A percentile compares a stretch with the other conserved stretches of the same genome.
phyloP scores from a whole-genome alignment of 2,329 filamentous ascomycete species.

The Colletotrichum sp. region DNA sequence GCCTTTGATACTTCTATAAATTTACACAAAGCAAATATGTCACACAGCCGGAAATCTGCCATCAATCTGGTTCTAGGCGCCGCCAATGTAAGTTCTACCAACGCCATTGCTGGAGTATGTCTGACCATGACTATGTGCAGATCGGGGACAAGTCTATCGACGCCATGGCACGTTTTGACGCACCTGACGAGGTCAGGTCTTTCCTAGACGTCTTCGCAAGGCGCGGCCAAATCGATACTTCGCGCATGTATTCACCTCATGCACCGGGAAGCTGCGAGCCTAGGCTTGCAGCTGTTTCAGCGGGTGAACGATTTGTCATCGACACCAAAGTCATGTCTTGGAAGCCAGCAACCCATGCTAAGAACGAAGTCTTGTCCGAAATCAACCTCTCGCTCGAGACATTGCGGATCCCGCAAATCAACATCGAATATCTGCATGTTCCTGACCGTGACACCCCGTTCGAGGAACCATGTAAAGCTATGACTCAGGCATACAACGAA shows the following conservation, averaged over 20 bases:
- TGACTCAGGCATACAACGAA: conserved; percentile 42
- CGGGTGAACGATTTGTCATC: conserved; percentile 33
- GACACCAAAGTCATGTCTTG: conserved; percentile 37
- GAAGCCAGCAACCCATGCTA: conserved; percentile 30
- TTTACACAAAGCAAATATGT: neutral
- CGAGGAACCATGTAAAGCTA: conserved; percentile 43
- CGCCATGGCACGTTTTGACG: conserved; percentile 14
- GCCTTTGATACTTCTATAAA: neutral
- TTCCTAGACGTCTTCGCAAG: conserved; percentile 26
- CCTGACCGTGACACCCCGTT: conserved; percentile 48
- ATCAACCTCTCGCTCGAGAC: conserved; percentile 35
- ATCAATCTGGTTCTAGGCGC: neutral
- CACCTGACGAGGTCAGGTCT: conserved; percentile 27
- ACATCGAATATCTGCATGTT: conserved; percentile 47
- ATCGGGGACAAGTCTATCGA: conserved; percentile 15
- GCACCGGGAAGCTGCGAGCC: conserved; percentile 32
- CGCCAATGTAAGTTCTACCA: neutral
- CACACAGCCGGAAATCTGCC: neutral
- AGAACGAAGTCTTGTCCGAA: conserved; percentile 29
- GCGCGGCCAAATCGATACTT: conserved; percentile 36
- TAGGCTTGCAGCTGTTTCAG: conserved; percentile 30
- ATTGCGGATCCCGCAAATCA: conserved; percentile 29
- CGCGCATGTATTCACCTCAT: conserved; percentile 32
- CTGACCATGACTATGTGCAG: neutral
- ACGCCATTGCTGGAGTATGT: neutral